phyloP scores from a whole-genome alignment of 1,284 basidiomycete genomes.

The Lignosus rhinocerotis region DNA sequence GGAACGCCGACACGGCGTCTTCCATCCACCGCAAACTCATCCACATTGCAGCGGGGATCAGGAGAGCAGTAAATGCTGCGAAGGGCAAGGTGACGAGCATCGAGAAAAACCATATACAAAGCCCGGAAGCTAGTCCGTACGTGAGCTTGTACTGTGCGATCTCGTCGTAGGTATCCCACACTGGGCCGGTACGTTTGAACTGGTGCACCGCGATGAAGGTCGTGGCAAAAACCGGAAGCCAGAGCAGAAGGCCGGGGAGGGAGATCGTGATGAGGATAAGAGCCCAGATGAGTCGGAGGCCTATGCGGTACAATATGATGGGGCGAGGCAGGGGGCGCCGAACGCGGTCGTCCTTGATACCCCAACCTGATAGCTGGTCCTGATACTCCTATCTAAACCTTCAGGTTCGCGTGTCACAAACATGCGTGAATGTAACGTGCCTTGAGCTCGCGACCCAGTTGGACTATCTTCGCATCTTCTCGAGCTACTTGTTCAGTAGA shows the following conservation, averaged over 20 bases:
- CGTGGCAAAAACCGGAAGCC: slow-evolving; percentile 74
- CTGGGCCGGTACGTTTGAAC: slow-evolving; percentile 75
- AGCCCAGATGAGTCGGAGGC: slow-evolving; percentile 65
- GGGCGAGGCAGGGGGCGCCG: slow-evolving; percentile 59
- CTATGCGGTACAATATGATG: slow-evolving; percentile 61
- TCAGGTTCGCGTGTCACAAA: background rate
- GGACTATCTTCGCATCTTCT: slow-evolving; percentile 37
- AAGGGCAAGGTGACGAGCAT: slow-evolving; percentile 62
- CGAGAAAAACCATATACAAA: slow-evolving; percentile 60
- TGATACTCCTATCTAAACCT: slow-evolving; percentile 61
- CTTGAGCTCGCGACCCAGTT: slow-evolving; percentile 61
- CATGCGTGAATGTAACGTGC: slow-evolving; percentile 35
- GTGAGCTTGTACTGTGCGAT: slow-evolving; percentile 88
- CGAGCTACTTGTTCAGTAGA: slow-evolving; percentile 23
- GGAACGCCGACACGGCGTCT: slow-evolving; percentile 74
- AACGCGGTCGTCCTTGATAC: slow-evolving; percentile 82
- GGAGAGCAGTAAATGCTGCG: slow-evolving; percentile 51
- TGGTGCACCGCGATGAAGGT: slow-evolving; percentile 66
- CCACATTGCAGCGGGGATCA: slow-evolving; percentile 81
- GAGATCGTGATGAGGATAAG: slow-evolving; percentile 69
- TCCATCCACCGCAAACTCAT: slow-evolving; percentile 84
- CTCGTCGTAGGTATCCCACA: slow-evolving; percentile 83
- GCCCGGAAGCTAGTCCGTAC: slow-evolving; percentile 73
- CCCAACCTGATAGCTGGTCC: slow-evolving; percentile 60
- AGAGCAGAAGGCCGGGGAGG: slow-evolving; percentile 78